Evolutionary conservation across 169 alveolate species (phyloP).

Genomic region (Perkinsus marinus): DNA sequence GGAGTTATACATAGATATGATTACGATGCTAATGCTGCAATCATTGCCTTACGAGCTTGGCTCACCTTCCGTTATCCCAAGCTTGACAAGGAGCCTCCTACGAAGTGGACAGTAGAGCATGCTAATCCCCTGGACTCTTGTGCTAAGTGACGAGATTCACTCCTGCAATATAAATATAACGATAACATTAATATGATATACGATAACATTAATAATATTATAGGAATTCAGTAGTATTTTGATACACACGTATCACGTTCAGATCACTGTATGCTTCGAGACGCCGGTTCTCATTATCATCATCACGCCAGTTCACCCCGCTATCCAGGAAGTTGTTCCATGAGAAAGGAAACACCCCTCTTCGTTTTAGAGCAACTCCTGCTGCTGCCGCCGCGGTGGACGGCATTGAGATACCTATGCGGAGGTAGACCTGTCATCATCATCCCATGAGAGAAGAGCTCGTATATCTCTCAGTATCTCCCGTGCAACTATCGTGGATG

Average conservation of each 20-base stretch:
- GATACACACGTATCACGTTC: too few species aligned
- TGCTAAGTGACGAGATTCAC: not conserved
- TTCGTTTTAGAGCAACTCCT: not conserved
- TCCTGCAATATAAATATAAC: not conserved
- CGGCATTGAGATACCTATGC: not conserved
- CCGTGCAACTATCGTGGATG: not conserved
- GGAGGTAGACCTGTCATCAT: not conserved
- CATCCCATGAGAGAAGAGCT: not conserved
- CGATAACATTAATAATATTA: too few species aligned
- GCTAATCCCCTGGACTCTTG: not conserved
- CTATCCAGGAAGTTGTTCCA: not conserved
- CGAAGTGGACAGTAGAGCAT: not conserved
- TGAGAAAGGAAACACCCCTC: not conserved
- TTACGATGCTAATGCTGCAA: not conserved
- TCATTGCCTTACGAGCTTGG: not conserved
- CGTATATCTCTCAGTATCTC: not conserved
- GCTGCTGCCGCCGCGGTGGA: not conserved
- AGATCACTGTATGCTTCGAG: not conserved
- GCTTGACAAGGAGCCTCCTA: not conserved
- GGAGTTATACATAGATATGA: not conserved
- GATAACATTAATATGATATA: too few species aligned
- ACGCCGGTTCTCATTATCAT: not conserved
- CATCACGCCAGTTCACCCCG: not conserved
- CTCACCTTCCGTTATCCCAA: not conserved
- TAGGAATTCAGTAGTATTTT: too few species aligned